phyloP scores from a whole-genome alignment of 257 asterid species.

The Solanum clarkiae region DNA sequence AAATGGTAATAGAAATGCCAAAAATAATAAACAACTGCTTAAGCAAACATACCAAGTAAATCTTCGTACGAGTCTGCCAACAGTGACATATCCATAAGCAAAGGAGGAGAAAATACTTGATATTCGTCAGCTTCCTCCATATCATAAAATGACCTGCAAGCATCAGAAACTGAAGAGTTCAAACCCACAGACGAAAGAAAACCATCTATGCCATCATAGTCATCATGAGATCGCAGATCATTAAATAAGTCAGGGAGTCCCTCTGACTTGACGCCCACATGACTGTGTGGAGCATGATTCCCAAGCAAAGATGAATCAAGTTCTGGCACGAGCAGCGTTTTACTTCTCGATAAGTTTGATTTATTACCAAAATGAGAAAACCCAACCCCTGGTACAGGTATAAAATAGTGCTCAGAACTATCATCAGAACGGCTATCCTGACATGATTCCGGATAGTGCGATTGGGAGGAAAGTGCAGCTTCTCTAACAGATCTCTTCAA shows the following conservation, averaged over 20 bases:
- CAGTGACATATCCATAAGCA: conserved; percentile 68
- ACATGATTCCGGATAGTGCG: conserved; percentile 50
- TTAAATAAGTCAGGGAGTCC: conserved; percentile 43
- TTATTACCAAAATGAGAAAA: conserved; percentile 38
- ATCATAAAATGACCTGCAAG: conserved; percentile 63
- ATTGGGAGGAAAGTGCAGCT: conserved; percentile 74
- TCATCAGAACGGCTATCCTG: conserved; percentile 81
- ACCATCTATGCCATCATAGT: conserved; percentile 36
- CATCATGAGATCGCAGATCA: conserved; percentile 65
- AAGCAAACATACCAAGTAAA: conserved; percentile 66
- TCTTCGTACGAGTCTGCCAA: conserved; percentile 80
- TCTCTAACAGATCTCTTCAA: conserved; percentile 89
- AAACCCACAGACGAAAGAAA: conserved; percentile 73
- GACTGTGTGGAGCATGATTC: conserved; percentile 24
- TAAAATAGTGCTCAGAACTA: conserved; percentile 82
- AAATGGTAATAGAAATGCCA: neutral
- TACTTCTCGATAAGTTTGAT: conserved; percentile 32
- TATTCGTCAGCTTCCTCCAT: conserved; percentile 63
- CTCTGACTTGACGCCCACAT: conserved; percentile 44
- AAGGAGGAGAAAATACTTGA: conserved; percentile 93
- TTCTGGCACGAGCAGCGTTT: conserved; percentile 43
- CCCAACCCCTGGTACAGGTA: conserved; percentile 65
- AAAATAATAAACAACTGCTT: neutral
- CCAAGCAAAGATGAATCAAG: conserved; percentile 48
- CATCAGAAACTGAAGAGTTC: conserved; percentile 68